These are phyloP conservation scores for Ophiocordyceps australis DNA, from an alignment of 2,329 filamentous ascomycete genomes.

Conservation along the genomic window DNA sequence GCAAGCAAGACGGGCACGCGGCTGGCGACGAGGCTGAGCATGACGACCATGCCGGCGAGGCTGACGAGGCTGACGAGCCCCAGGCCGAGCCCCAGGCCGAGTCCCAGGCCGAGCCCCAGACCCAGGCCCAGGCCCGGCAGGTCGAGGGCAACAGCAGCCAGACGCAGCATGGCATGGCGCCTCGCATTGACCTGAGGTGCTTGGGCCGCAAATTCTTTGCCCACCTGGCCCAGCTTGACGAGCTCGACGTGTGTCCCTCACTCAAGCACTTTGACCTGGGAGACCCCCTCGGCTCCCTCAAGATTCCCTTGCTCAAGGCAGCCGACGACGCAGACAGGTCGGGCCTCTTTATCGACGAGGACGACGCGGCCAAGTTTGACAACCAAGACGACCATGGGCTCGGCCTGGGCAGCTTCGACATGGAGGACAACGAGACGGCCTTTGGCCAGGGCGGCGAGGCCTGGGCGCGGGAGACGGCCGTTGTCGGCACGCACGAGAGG, in stretches of 20 bases:
- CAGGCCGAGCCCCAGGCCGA: slow-evolving; percentile 16
- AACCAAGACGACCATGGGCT: slow-evolving; percentile 58
- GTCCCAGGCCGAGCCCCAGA: slow-evolving; percentile 24
- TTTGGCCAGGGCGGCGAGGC: slow-evolving; percentile 94
- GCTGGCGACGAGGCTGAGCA: slow-evolving; percentile 10
- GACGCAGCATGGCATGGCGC: too few relatives aligned
- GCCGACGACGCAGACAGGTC: slow-evolving; percentile 67
- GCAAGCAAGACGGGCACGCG: slow-evolving; percentile 4
- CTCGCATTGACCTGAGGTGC: slow-evolving; percentile 61
- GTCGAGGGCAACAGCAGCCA: too few relatives aligned
- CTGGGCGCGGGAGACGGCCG: slow-evolving; percentile 69
- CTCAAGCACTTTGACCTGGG: slow-evolving; percentile 88
- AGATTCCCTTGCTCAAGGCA: slow-evolving; percentile 83
- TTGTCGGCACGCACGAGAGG: slow-evolving; percentile 40
- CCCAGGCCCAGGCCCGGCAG: slow-evolving; percentile 22
- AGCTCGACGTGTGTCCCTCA: slow-evolving; percentile 85
- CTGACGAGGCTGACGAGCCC: slow-evolving; percentile 13
- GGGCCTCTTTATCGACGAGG: slow-evolving; percentile 72
- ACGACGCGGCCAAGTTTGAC: slow-evolving; percentile 61
- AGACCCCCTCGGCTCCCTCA: slow-evolving; percentile 64
- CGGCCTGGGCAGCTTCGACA: slow-evolving; percentile 52
- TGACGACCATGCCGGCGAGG: slow-evolving; percentile 10
- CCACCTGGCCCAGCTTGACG: slow-evolving; percentile 56
- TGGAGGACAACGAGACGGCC: slow-evolving; percentile 54
- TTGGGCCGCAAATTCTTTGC: slow-evolving; percentile 76